phyloP scores from a whole-genome alignment of 2,329 filamentous ascomycete genomes.

The Talaromyces sp. region DNA sequence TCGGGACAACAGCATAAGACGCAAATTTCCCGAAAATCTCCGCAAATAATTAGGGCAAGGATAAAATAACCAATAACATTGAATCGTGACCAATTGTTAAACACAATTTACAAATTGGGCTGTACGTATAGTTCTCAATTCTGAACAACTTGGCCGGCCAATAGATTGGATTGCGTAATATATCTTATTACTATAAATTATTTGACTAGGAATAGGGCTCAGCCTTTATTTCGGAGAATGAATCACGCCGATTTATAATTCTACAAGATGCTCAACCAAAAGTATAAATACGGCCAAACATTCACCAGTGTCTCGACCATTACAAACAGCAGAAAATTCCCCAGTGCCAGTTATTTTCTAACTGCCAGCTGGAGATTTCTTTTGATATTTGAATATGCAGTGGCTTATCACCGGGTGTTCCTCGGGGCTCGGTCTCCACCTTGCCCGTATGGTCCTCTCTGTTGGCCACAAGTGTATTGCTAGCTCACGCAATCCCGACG shows the following conservation, averaged over 20 bases:
- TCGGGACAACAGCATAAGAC: not conserved
- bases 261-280: not conserved
- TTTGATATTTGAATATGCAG: not conserved
- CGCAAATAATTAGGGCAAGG: not conserved
- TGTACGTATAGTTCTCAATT: not conserved
- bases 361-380: not conserved
- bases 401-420: conserved; percentile 6
- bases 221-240: not conserved
- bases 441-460: not conserved
- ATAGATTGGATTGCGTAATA: not conserved
- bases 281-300: not conserved
- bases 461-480: not conserved
- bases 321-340: not conserved
- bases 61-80: not conserved
- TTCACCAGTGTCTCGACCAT: not conserved
- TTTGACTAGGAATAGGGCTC: not conserved
- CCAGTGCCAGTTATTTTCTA: not conserved
- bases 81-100: not conserved
- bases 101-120: not conserved
- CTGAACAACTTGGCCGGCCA: too few relatives aligned
- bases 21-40: not conserved
- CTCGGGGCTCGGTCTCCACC: not conserved
- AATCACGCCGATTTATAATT: not conserved
- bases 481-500: not conserved
- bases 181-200: not conserved